Evolutionary conservation across 1,139 yeast genomes (phyloP), one percentile per base, ranked within the genome.

Genomic region (Taphrina wiesneri): DNA sequence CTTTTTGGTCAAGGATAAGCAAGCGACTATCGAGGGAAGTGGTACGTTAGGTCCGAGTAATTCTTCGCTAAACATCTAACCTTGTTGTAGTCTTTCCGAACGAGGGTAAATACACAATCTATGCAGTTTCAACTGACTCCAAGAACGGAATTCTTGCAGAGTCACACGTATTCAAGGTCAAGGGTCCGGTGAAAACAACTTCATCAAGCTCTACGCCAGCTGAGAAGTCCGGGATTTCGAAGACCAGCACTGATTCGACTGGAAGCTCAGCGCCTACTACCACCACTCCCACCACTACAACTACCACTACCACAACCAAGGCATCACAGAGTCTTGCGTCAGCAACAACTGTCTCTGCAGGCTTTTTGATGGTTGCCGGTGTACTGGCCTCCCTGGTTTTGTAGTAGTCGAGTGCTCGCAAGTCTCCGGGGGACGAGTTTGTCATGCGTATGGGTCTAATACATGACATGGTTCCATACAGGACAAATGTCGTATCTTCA

Each of bases 71-170:
- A 26, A 13, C 5, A 26, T 5, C 21, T 17, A 2, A 17, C 17
- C 52, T 13, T 23, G 30, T n/a, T 9, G 9, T 28, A 54, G 59
- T 54, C 2, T 54, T 54, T 23, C 32, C 46, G 3, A 25, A 21
- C 19, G 59, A 36, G 23, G 59, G 59, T 13, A 39, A 54, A 13
- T 54, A 39, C 34, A 41, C 32, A 15, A 54, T 54, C 46, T 54
- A 39, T 28, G 59, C 59, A 15, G 47, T 54, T 4, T 21, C 56
- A 3, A 39, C 46, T 4, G 59, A 39, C 21, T 23, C 26, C 1
- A 23, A 25, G 34, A 34, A 28, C 30, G 45, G 45, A 1, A 52
- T 52, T 13, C 56, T 52, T 17, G 56, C 56, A 5, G 45, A 52
- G 34, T 52, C 56, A 15, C 41, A 52, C n/a, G 28, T 34, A 2